Evolutionary conservation across 140 eudicot species (phyloP).

Genomic region (Eryngium alpinum): DNA sequence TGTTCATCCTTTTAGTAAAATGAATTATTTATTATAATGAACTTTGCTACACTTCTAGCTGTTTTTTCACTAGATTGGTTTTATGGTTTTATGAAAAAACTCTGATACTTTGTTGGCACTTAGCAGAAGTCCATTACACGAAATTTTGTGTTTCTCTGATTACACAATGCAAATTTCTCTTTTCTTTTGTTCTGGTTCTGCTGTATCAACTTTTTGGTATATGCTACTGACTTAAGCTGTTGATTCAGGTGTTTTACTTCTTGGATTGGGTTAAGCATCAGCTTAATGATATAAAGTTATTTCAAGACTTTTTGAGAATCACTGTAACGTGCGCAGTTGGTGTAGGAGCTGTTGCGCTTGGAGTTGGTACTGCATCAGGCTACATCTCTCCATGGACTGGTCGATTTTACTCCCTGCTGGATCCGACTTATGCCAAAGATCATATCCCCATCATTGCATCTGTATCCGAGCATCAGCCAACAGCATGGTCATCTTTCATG

Average conservation of each 20-base stretch:
- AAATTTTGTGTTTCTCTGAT: background rate
- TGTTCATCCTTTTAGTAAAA: background rate
- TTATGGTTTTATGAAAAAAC: no score
- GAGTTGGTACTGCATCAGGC: constrained; percentile 95
- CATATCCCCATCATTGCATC: constrained; percentile 96
- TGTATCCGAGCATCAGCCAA: constrained; percentile 96
- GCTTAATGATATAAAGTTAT: constrained; percentile 59
- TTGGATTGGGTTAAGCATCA: constrained; percentile 77
- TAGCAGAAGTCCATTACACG: background rate
- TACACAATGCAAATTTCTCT: background rate
- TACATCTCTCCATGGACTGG: constrained; percentile 99
- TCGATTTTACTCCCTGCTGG: constrained; percentile 90
- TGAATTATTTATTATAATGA: background rate
- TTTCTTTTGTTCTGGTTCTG: background rate
- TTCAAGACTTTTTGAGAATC: constrained; percentile 77
- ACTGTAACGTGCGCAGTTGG: constrained; percentile 74
- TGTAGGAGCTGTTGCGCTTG: constrained; percentile 76
- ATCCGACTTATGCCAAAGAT: constrained; percentile 95
- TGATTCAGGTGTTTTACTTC: constrained; percentile 77
- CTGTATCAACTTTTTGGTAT: background rate
- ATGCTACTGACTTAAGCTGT: background rate
- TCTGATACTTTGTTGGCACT: background rate
- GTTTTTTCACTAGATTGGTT: background rate
- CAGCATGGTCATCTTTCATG: constrained; percentile 99
- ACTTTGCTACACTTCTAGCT: background rate